Evolutionary conservation across 192 early-diverging fungal genomes (phyloP), one percentile per base, ranked within the genome.

Genomic region (Umbelopsis isabellina): DNA sequence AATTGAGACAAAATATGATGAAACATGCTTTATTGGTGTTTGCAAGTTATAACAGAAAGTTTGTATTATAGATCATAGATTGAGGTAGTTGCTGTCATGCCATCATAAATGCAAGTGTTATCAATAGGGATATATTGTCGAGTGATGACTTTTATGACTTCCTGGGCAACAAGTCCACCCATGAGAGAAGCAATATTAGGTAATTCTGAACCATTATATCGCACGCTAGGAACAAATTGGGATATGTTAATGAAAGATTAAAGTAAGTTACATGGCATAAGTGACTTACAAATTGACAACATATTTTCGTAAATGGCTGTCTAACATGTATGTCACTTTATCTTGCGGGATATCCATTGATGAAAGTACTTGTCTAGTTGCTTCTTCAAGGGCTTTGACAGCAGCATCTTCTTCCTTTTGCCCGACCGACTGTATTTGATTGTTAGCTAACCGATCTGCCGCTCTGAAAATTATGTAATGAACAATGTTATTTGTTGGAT

Each of bases 111-210:
- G 58, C 89, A 88, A 0, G 91, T 88, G 75, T 97, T 97, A 80
- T 94, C 86, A 55, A 95, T 78, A 2, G 96, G 95, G 55, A 96
- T 89, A 73, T 99, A 99, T 82, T 99, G 97, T 51, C 85, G 84
- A 3, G 97, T 99, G 46, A 98, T 87, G 47, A 99, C 75, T 84
- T 99, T 99, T 84, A 98, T 97, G 27, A 89, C 81, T 77, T 99
- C 97, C 72, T 99, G 97, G 13, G 94, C 86, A 20, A 91, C 92
- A 37, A 99, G 82, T 22, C 96, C 97, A 47, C 96, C 97, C 67
- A 90, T 83, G 18, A 97, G 73, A 8, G 94, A 89, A 0, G 95
- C 91, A 47, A 95, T 88, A 75, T 91, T 93, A 73, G 93, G 93
- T 13, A 96, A 84, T 69, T 97, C 90, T 33, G 85, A 76, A 30